phyloP scores from a whole-genome alignment of 1,139 yeast genomes.

The Debaryomyces robertsiae region DNA sequence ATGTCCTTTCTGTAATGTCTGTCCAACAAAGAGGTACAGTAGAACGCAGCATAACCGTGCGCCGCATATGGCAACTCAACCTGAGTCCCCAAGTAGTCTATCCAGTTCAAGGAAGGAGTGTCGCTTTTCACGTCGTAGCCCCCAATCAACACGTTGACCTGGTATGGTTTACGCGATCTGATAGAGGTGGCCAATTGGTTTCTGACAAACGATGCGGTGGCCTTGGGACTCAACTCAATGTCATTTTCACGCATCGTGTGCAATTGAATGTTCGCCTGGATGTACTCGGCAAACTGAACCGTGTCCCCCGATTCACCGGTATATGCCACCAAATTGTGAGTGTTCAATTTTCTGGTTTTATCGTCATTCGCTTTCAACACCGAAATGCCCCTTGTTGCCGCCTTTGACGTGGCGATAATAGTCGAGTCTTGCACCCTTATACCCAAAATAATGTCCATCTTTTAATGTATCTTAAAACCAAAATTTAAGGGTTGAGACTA shows the following conservation, averaged over 20 bases:
- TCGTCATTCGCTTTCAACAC: constrained; percentile 84
- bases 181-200: constrained; percentile 83
- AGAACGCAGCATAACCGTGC: constrained; percentile 96
- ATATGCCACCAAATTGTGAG: constrained; percentile 81
- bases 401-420: constrained; percentile 87
- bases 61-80: constrained; percentile 94
- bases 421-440: constrained; percentile 81
- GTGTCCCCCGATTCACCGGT: constrained; percentile 98
- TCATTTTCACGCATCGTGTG: constrained; percentile 83
- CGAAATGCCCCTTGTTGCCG: constrained; percentile 92
- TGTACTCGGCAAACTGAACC: constrained; percentile 92
- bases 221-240: constrained; percentile 76
- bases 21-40: constrained; percentile 86
- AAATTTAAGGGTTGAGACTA: not conserved
- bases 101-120: constrained; percentile 78
- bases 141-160: constrained; percentile 84
- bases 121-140: constrained; percentile 72
- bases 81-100: constrained; percentile 92
- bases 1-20: constrained; percentile 84
- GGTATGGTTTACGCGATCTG: constrained; percentile 90
- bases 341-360: constrained; percentile 77
- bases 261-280: constrained; percentile 89
- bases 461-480: not conserved
- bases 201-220: constrained; percentile 87
- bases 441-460: constrained; percentile 89